Conservation (phyloP, 805 yeast genomes). For the Starmera quercuum region DNA sequence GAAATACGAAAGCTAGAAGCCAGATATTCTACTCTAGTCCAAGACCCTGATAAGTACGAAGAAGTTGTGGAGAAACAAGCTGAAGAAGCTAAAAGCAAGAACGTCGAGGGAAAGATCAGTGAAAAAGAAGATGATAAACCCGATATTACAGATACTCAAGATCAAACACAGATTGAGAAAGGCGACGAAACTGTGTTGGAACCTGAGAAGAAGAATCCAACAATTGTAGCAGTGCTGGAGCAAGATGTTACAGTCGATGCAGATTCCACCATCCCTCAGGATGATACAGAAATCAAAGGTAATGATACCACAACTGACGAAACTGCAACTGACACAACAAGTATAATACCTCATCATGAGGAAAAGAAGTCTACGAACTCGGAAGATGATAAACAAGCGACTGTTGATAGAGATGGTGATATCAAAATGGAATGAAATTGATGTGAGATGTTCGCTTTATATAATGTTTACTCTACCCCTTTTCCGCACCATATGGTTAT, state of each 20-base stretch:
- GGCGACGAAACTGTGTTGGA: conserved; percentile 14
- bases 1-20: conserved; percentile 21
- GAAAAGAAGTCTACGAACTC: conserved; percentile 4
- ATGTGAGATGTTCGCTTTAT: background rate
- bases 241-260: conserved; percentile 32
- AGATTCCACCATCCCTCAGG: conserved; percentile 42
- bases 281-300: conserved; percentile 35
- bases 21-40: conserved; percentile 13
- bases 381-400: conserved; percentile 1
- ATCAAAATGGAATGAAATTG: conserved; percentile 18
- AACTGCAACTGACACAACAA: conserved; percentile 8
- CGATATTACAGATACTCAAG: conserved; percentile 4
- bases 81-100: background rate
- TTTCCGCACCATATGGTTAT: no score
- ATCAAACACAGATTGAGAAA: conserved; percentile 13
- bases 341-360: conserved; percentile 9
- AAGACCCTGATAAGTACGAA: conserved; percentile 14
- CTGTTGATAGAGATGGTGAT: conserved; percentile 24
- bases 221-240: conserved; percentile 15
- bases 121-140: conserved; percentile 7
- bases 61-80: conserved; percentile 1
- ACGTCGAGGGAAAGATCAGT: conserved; percentile 4
- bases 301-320: conserved; percentile 37
- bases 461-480: no score
- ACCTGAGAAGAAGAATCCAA: conserved; percentile 13